Base-by-base conservation (phyloP, 2,329 filamentous ascomycete species). In the Pseudogymnoascus sp. region DNA sequence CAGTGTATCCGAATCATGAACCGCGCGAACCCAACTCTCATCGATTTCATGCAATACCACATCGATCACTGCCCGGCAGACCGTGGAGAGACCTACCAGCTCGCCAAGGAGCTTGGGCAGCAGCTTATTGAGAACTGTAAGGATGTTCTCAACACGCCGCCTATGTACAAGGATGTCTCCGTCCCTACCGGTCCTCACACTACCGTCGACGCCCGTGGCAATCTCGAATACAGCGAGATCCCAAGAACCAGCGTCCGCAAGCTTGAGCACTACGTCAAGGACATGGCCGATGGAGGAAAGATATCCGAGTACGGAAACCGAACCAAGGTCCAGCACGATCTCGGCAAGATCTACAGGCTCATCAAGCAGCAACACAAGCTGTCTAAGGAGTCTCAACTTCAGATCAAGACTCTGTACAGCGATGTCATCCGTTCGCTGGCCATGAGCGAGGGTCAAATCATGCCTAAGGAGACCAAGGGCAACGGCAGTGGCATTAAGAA, bases 1-100 rank as follows among this genome's bases (percentile, higher is more conserved):
- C 92, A 92, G 75, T 99, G 94, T 78, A 97, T 99, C 73, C 90
- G 91, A 69, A 94, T 99, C 78, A 99, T 99, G 94, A 99, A 97
- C 80, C 90, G 94, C 66, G 96, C 94, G 35, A 99, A 97, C 75
- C 94, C 94, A 2, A 89, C 91, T 37, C 85, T 99, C 1, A 84
- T 99, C 64, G 93, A 99, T 70, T 99, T 97, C 77, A 99, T 99
- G 94, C 94, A 99, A 75, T 97, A 99, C 72, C 94, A 99, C 79
- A 99, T 99, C 72, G 94, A 99, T 72, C 94, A 97, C 80, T 97
- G 93, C 79, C 94, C 94, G 0, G 92, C 92, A 0, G 92, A 99
- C 73, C 89, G 93, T 60, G 94, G 94, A 64, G 94, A 99, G 79
- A 99, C 94, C 1, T 99, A 99, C 78, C 85, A 94, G 78, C 86